These are phyloP conservation scores for Sporisorium sorghi DNA, from an alignment of 1,284 basidiomycete species.

Conservation along the genomic window DNA sequence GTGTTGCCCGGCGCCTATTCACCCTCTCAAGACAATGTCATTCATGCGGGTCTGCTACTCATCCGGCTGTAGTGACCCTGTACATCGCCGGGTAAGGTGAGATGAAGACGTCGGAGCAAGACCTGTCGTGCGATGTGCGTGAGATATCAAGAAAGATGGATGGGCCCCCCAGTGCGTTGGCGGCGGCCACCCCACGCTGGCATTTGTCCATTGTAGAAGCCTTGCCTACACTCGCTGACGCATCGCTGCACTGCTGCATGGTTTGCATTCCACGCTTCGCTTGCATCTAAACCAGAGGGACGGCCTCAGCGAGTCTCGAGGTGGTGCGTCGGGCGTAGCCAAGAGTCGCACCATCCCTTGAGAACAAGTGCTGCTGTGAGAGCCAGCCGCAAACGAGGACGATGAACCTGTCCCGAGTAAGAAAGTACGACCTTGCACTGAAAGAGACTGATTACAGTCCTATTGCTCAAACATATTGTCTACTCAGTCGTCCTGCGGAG, in stretches of 20 bases:
- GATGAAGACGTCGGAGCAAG: background rate
- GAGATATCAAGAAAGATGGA: no score
- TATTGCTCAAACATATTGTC: background rate
- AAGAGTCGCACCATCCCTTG: no score
- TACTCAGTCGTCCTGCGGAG: constrained; percentile 49
- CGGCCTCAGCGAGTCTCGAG: background rate
- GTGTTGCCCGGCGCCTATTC: no score
- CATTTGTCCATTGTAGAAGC: background rate
- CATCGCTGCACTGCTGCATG: background rate
- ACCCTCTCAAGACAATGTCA: no score
- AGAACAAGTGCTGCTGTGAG: no score
- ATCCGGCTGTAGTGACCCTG: background rate
- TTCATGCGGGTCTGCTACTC: background rate
- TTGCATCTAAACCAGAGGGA: background rate
- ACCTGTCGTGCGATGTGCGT: no score
- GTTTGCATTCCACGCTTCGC: background rate
- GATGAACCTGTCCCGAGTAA: no score
- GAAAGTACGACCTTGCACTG: no score
- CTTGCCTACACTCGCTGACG: background rate
- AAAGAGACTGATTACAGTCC: background rate
- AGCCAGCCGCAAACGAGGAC: no score
- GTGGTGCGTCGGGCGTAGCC: no score
- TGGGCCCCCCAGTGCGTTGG: background rate
- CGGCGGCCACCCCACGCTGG: background rate
- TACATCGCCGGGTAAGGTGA: background rate